Evolutionary conservation across 331 rosid genomes (phyloP), one percentile per base, ranked within the genome.

Genomic region (Acacia concinna): DNA sequence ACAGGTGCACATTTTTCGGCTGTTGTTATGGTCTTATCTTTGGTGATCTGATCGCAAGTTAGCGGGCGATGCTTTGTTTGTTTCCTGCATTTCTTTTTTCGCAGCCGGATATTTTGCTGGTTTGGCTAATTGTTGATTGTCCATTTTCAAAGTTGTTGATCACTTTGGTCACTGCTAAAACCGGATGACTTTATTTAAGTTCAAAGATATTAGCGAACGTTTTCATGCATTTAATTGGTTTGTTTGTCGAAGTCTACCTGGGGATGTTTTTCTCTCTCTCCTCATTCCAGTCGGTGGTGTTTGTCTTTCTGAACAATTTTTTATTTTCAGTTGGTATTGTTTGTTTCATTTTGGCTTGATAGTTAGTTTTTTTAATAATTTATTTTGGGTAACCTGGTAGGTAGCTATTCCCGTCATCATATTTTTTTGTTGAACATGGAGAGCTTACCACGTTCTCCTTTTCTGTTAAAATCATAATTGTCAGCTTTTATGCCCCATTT

Each of bases 371-470:
- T 38, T 20, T 44, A 73, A 41, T 69, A 69, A 41, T 69, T 69
- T 25, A 43, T 41, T 25, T 69, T 28, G 74, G 25, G 37, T 43
- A 41, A 54, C 35, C 47, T 8, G 51, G 72, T 67, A 10, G 72
- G 72, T n/a, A 79, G 79, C 77, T 77, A 43, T 68, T 47, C 66
- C 60, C 78, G 12, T 62, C 43, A 75, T 60, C 43, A 44, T 57
- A 68, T 46, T 3, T 15, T 79, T 21, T 37, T 60, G 71, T 70
- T 69, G 32, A 68, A 49, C 34, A n/a, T 32, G 52, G 68, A 71
- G 62, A 76, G 81, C 20, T 73, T 59, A 64, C 72, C 91, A 64
- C 82, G 82, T 87, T 82, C 77, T 66, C 18, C 71, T 69, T 52
- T 35, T 17, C 67, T 65, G 34, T 74, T 74, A 13, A 52, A 71